These are phyloP conservation scores for Lodderomyces margitis DNA, from an alignment of 1,139 yeast species.

Conservation along the genomic window DNA sequence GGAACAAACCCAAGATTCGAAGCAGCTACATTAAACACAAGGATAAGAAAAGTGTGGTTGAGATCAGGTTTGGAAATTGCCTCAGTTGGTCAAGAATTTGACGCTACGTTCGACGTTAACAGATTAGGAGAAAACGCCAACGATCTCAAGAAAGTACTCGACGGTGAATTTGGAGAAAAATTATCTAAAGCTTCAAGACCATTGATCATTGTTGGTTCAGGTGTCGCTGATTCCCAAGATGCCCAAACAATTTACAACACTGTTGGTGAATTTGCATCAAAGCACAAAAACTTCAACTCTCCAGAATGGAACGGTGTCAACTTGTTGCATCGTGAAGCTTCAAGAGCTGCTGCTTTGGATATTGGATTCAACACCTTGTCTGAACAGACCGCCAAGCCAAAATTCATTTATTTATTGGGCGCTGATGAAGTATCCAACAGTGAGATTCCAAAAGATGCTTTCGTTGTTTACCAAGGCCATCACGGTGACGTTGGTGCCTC, in stretches of 20 bases:
- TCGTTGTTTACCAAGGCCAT: conserved; percentile 89
- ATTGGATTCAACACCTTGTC: conserved; percentile 69
- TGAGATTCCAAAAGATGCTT: conserved; percentile 80
- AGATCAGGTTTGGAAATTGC: conserved; percentile 64
- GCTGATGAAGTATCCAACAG: conserved; percentile 76
- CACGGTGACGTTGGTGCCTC: conserved; percentile 92
- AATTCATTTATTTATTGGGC: conserved; percentile 76
- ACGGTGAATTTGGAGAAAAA: conserved; percentile 69
- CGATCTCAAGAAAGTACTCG: conserved; percentile 58
- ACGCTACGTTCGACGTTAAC: conserved; percentile 68
- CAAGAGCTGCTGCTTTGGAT: conserved; percentile 84
- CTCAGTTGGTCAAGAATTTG: conserved; percentile 74
- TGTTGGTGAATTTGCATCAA: conserved; percentile 62
- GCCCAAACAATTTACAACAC: conserved; percentile 60
- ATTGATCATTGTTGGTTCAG: conserved; percentile 79
- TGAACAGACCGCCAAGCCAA: conserved; percentile 51
- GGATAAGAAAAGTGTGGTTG: conserved; percentile 84
- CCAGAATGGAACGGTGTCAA: conserved; percentile 83
- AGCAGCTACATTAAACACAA: conserved; percentile 84
- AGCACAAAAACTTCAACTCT: conserved; percentile 60
- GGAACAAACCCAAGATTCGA: conserved; percentile 91
- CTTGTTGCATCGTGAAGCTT: conserved; percentile 81
- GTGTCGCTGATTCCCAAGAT: conserved; percentile 69
- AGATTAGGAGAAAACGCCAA: conserved; percentile 63
- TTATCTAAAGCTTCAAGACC: conserved; percentile 70